Base-by-base conservation (phyloP, 1,284 basidiomycete genomes). In the Cutaneotrichosporon sp. region DNA sequence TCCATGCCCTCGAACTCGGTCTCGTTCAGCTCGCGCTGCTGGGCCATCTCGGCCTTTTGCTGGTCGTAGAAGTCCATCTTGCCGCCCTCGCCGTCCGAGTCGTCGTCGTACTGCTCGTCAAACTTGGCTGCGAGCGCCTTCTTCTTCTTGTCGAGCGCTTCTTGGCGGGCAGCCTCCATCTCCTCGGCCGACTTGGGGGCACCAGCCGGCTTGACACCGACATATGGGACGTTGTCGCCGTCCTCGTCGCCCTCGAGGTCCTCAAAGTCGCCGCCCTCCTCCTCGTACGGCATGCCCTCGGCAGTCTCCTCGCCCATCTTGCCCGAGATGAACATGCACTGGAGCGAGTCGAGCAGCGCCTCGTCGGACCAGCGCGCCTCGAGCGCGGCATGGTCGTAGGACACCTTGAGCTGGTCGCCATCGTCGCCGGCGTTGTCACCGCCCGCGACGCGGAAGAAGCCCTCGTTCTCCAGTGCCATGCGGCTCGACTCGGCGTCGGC, bases 91-190 rank as follows among this genome's bases (percentile, higher is more conserved):
- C 91, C 89, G 62, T 90, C 89, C 1, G 91, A 90, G 52, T 50
- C 62, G 72, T 94, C 92, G 75, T 97, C 94, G 78, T 97, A 97
- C 79, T 97, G 90, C 73, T 94, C 91, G 81, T 99, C 92, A 75
- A 98, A 98, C 76, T 95, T 95, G 67, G 89, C 87, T 79, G 97
- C 97, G 61, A 98, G 84, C 1, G 86, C 87, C 69, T 90, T 92
- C 81, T 98, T 98, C 81, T 97, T 98, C 46, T 85, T 85, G 6
- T 89, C 87, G 31, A 97, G 85, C 1, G 85, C 81, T 2, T 84
- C 83, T 7, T 85, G 85, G 33, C 83, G 81, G 1, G 82, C 71
- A 2, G 80, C 74, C 59, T 84, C 84, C 50, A 71, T 58, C 51
- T 73, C 72, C 51, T 65, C 61, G 29, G 60, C 58, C 11, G 55